Percentiles rank a stretch among this genome's conserved stretches.
phyloP scores from a whole-genome alignment of 306 rosid genomes.

The Cucurbita ficifolia region DNA sequence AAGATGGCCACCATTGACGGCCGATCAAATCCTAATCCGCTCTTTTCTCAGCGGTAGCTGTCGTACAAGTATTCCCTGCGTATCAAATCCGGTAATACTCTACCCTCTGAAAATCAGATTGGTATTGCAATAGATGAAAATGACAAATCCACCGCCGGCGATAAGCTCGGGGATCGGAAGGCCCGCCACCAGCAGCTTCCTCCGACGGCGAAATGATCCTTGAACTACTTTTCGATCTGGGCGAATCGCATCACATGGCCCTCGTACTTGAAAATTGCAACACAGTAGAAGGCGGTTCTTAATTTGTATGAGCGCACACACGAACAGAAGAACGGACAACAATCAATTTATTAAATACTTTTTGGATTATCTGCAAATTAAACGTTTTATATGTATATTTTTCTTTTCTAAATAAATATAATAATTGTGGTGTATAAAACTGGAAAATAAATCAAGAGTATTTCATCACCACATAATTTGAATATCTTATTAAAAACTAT shows the following conservation, averaged over 20 bases:
- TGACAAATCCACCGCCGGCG: neutral
- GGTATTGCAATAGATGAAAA: neutral
- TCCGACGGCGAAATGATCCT: neutral
- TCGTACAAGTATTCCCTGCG: neutral
- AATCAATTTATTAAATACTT: neutral
- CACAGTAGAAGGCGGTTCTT: neutral
- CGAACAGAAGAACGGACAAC: neutral
- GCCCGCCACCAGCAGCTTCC: neutral
- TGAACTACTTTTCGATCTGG: neutral
- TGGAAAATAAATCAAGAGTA: too few relatives aligned
- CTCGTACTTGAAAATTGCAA: neutral
- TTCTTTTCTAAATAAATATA: too few relatives aligned
- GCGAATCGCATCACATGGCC: neutral
- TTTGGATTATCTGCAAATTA: neutral
- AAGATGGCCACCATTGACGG: slow-evolving; percentile 15
- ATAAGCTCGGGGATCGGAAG: neutral
- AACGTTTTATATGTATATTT: neutral
- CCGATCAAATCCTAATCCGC: neutral
- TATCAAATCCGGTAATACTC: neutral
- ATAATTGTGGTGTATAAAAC: too few relatives aligned
- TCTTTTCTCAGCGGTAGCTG: neutral
- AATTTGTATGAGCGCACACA: neutral
- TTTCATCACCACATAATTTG: too few relatives aligned
- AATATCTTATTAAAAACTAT: too few relatives aligned
- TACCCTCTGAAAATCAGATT: neutral